Base-by-base conservation (phyloP, 805 yeast genomes). In the Nakazawaea wyomingensis region DNA sequence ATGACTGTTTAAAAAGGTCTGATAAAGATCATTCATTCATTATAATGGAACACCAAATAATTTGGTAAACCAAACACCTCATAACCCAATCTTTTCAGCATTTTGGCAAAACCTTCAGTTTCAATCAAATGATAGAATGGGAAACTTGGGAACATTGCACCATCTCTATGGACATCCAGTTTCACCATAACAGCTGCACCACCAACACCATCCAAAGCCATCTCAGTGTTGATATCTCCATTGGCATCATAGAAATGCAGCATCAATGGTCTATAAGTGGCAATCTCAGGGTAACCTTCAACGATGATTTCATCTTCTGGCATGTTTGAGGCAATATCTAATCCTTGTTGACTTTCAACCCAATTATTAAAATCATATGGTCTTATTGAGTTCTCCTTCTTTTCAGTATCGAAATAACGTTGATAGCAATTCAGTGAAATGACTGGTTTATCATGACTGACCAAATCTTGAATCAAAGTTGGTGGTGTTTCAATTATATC, bases 81-180 rank as follows among this genome's bases (percentile, higher is more conserved):
- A 64, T 93, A 90, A 26, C 96, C 96, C 49, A 93, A 72, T 54
- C 98, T 73, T 63, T 89, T 88, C 34, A 96, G 96, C 98, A 93
- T 93, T 63, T 83, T 84, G n/a, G 93, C 97, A 65, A 93, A 93
- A 14, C 99, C 99, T 66, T 93, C 99, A 8, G 97, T 90, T 69
- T 93, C 99, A 50, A 93, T 89, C 62, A 93, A 73, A 62, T 93
- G 96, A 62, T 91, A 90, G 71, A 93, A 93, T 47, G 99, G 93
- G 78, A 93, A 93, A 39, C 95, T 86, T 14, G 99, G 99, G 78
- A 93, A 93, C 97, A 93, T 91, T 43, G 98, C 98, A 40, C 99
- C 99, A 62, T 93, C 99, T 61, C 99, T 76, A 65, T 93, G 99
- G 42, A 93, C 99, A 53, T 90, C 97, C 9, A 97, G 96, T 59